A percentile compares a stretch with the other conserved stretches of the same genome.
These are phyloP conservation scores for Thecaphora thlaspeos DNA, from an alignment of 1,284 basidiomycete genomes.

Conservation along the genomic window DNA sequence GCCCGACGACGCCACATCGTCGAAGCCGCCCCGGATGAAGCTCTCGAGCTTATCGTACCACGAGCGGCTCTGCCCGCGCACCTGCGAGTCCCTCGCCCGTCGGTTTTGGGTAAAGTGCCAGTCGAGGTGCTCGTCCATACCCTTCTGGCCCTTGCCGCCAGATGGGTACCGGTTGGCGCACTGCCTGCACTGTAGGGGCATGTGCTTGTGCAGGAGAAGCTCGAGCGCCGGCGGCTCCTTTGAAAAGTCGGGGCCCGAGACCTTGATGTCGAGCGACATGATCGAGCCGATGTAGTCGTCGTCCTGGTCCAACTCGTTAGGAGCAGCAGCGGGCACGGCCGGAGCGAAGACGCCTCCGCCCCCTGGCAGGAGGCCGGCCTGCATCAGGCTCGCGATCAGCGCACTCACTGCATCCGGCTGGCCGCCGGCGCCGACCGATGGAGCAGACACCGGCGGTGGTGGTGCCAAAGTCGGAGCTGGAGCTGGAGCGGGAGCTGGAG, in stretches of 20 bases:
- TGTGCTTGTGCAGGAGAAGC: constrained; percentile 59
- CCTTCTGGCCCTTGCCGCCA: constrained; percentile 70
- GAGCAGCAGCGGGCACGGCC: constrained; percentile 39
- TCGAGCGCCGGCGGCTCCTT: constrained; percentile 65
- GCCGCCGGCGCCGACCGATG: constrained; percentile 54
- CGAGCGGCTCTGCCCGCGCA: constrained; percentile 82
- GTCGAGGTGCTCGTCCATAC: constrained; percentile 86
- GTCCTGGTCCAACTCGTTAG: constrained; percentile 60
- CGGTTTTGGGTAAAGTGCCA: constrained; percentile 96
- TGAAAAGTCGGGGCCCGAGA: constrained; percentile 72
- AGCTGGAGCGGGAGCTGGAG: background rate
- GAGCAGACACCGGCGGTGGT: constrained; percentile 4
- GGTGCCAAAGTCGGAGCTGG: background rate
- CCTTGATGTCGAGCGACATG: constrained; percentile 68
- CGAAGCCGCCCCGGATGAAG: constrained; percentile 57
- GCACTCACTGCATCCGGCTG: constrained; percentile 38
- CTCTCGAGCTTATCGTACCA: constrained; percentile 84
- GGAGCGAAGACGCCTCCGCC: constrained; percentile 22
- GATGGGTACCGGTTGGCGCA: constrained; percentile 86
- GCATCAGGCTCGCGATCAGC: constrained; percentile 48
- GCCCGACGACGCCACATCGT: constrained; percentile 21
- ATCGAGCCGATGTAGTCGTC: constrained; percentile 70
- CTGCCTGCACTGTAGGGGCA: constrained; percentile 85
- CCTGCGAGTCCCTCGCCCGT: constrained; percentile 77
- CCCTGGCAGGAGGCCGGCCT: constrained; percentile 45